Evolutionary conservation across 768 basidiomycete genomes (phyloP).

Genomic region (Lactifluus volemus): DNA sequence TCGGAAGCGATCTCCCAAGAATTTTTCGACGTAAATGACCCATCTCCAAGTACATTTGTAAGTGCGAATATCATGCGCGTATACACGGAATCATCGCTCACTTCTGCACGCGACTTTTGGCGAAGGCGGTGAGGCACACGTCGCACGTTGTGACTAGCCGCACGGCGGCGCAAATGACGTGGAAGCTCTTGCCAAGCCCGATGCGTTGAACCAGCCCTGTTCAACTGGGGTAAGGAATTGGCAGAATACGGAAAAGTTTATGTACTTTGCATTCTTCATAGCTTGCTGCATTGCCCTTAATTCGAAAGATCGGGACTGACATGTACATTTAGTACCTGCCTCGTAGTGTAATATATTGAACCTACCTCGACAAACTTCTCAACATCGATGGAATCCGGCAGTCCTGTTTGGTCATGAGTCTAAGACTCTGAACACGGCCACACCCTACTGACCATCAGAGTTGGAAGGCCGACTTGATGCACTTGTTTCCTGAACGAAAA

Average conservation of each 20-base stretch:
- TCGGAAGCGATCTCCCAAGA: slow-evolving; percentile 41
- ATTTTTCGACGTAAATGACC: slow-evolving; percentile 37
- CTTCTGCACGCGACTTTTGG: slow-evolving; percentile 77
- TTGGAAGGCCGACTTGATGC: slow-evolving; percentile 36
- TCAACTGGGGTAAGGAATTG: neutral
- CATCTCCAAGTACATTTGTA: slow-evolving; percentile 34
- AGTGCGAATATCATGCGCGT: neutral
- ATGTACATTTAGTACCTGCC: neutral
- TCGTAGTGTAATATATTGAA: neutral
- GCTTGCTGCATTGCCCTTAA: slow-evolving; percentile 84
- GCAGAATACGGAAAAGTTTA: neutral
- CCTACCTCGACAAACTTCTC: slow-evolving; percentile 81
- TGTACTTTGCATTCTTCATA: slow-evolving; percentile 70
- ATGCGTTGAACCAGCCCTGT: slow-evolving; percentile 60
- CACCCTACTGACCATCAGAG: slow-evolving; percentile 34
- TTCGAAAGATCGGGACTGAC: slow-evolving; percentile 81
- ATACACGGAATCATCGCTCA: slow-evolving; percentile 25
- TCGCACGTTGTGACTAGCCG: slow-evolving; percentile 90
- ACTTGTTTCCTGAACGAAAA: slow-evolving; percentile 47
- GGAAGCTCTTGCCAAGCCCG: slow-evolving; percentile 92
- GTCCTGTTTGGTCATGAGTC: slow-evolving; percentile 31
- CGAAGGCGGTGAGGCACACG: slow-evolving; percentile 82
- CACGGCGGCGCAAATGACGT: slow-evolving; percentile 81
- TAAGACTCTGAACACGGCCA: neutral
- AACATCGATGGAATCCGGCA: slow-evolving; percentile 74